Conservation (phyloP, 2,329 filamentous ascomycete species). For the Trichophyton simii region DNA sequence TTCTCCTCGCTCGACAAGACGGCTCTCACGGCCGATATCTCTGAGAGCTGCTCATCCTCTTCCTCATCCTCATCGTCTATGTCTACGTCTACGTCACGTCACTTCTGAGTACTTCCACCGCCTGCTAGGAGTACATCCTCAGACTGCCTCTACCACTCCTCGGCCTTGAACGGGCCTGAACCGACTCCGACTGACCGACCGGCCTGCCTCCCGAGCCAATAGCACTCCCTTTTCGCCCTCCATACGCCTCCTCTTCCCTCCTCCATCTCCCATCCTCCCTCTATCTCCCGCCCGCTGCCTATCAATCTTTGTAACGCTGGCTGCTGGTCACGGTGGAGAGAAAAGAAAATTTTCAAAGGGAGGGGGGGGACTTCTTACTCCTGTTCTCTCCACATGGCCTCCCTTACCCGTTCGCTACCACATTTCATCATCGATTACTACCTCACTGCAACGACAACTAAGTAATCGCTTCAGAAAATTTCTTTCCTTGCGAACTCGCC, state of each 20-base stretch:
- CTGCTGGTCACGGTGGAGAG: neutral
- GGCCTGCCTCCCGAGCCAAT: neutral
- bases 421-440: no score
- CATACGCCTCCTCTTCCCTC: no score
- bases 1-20: no score
- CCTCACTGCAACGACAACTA: no score
- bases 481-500: neutral
- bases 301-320: neutral
- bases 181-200: constrained; percentile 1
- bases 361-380: no score
- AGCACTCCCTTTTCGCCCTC: neutral
- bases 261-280: neutral
- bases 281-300: neutral
- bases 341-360: neutral
- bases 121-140: no score
- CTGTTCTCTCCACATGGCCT: no score
- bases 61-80: no score
- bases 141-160: neutral
- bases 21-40: no score
- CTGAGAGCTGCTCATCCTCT: no score
- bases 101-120: neutral
- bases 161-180: neutral
- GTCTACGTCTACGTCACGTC: neutral
- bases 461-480: no score
- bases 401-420: no score